Base-by-base conservation (phyloP, 805 yeast genomes). In the Spathaspora hagerdaliae region DNA sequence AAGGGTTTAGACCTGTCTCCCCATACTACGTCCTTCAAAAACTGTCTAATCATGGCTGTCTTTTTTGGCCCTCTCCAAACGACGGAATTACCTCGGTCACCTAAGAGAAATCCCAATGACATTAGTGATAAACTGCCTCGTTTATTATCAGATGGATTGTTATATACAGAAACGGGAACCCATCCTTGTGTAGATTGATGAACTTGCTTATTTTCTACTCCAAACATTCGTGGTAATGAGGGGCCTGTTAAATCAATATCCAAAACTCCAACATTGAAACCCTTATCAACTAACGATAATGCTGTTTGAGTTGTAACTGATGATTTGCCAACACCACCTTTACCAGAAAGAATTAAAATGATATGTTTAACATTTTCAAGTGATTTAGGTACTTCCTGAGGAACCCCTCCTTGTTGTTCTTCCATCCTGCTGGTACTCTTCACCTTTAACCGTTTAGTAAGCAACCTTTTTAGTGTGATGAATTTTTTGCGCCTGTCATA, bases 51-150 rank as follows among this genome's bases (percentile, higher is more conserved):
- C 98, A 94, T 94, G 11, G 97, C 97, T 0, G 97, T 91, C 61
- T 95, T 94, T 65, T 92, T 90, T 2, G 99, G 99, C 0, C 99
- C 99, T 59, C 98, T 75, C 99, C 99, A 94, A 8, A 94, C 97
- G 13, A 94, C 94, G 26, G 95, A 82, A 56, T 85, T 87, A 27
- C 95, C 96, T 50, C 98, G 67, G 58, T 88, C 84, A 26, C 85
- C 83, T 6, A 94, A 66, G 42, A 94, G 65, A 60, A 94, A 94
- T 6, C 98, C 99, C 11, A 94, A 64, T 3, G 96, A 87, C 85
- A 92, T 89, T 38, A 91, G 76, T 27, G 79, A 75, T 10, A 92
- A 65, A 42, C 43, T 57, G 4, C 58, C 79, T 58, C 47, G 75
- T 19, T 15, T 42, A 29, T 27, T 26, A 27, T 46, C 39, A 33